phyloP scores from a whole-genome alignment of 1,284 basidiomycete genomes.

The Boletus semigastroideus region DNA sequence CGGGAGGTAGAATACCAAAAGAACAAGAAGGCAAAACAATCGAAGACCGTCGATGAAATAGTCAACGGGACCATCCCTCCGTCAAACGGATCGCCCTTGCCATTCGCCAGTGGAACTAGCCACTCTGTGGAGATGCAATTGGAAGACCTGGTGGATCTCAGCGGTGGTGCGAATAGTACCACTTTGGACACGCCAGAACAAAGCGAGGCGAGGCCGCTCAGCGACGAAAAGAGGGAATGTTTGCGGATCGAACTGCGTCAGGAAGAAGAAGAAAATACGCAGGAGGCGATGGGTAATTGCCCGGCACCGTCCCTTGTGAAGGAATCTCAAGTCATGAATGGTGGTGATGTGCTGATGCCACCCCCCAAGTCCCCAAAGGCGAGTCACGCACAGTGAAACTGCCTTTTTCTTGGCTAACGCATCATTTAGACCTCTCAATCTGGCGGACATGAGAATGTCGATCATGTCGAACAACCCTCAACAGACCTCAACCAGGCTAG shows the following conservation, averaged over 20 bases:
- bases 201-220: conserved; percentile 8
- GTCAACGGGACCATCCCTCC: conserved; percentile 10
- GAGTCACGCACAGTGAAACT: background rate
- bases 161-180: conserved; percentile 25
- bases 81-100: background rate
- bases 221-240: conserved; percentile 10
- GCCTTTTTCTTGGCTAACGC: conserved; percentile 6
- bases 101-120: background rate
- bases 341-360: background rate
- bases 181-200: conserved; percentile 30
- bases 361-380: conserved; percentile 15
- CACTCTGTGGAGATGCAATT: background rate
- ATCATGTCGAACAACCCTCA: conserved; percentile 26
- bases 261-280: conserved; percentile 34
- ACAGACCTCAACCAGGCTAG: conserved; percentile 26
- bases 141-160: conserved; percentile 24
- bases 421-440: background rate
- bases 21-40: conserved; percentile 12
- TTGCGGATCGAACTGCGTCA: conserved; percentile 27
- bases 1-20: conserved; percentile 13
- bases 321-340: background rate
- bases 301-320: background rate
- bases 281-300: conserved; percentile 25
- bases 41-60: conserved; percentile 17
- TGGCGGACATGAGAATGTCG: conserved; percentile 7